Evolutionary conservation across 371 early-diverging fungal genomes (phyloP).

Genomic region (Quaeritorhiza haematococci): DNA sequence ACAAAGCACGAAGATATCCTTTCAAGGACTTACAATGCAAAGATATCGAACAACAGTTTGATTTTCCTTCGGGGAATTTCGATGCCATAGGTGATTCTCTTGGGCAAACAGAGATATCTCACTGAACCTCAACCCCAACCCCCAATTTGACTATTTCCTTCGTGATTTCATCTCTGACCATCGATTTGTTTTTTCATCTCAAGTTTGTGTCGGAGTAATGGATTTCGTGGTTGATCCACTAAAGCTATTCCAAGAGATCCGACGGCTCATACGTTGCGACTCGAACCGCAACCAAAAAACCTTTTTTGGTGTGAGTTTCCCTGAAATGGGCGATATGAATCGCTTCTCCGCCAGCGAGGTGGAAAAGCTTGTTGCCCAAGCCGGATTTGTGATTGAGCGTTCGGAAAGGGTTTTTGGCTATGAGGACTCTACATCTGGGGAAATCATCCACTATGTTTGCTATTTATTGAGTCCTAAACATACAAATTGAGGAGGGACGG

Average conservation of each 20-base stretch:
- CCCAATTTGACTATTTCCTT: not conserved
- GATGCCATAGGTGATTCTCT: slow-evolving; percentile 11
- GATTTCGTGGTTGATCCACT: slow-evolving; percentile 24
- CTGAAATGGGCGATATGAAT: slow-evolving; percentile 16
- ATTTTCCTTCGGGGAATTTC: slow-evolving; percentile 1
- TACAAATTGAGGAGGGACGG: no score
- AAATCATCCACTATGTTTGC: slow-evolving; percentile 12
- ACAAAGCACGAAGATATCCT: slow-evolving; percentile 17
- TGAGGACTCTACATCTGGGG: slow-evolving; percentile 26
- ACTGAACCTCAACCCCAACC: no score
- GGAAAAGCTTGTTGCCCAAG: not conserved
- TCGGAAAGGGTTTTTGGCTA: slow-evolving; percentile 28
- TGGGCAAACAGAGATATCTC: no score
- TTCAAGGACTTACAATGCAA: slow-evolving; percentile 17
- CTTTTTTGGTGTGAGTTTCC: slow-evolving; percentile 25
- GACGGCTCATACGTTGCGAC: slow-evolving; percentile 3
- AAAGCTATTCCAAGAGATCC: slow-evolving; percentile 4
- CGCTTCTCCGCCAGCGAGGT: slow-evolving; percentile 14
- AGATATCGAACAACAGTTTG: slow-evolving; percentile 17
- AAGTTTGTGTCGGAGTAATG: slow-evolving; percentile 31
- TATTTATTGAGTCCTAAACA: slow-evolving; percentile 12
- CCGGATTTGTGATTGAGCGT: slow-evolving; percentile 20
- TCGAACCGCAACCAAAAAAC: no score
- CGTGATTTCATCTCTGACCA: no score
- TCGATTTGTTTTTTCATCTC: not conserved